A percentile compares a stretch with the other conserved stretches of the same genome.
phyloP scores from a whole-genome alignment of 176 grass and related monocot species.

The Typha latifolia region DNA sequence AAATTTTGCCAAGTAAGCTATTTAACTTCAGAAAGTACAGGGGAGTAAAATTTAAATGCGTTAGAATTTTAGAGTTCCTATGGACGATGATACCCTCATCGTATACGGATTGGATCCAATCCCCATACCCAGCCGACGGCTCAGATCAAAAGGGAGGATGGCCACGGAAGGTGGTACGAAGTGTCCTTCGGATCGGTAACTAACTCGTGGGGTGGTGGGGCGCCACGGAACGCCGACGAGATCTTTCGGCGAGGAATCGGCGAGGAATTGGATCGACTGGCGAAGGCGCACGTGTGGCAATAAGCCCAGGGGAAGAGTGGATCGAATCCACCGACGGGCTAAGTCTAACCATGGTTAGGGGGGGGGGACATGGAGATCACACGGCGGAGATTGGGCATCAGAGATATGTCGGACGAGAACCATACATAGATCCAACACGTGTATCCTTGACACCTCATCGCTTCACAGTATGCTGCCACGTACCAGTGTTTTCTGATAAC shows the following conservation, averaged over 20 bases:
- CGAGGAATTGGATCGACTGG: no score
- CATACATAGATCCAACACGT: neutral
- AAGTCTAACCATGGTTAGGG: no score
- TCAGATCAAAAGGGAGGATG: slow-evolving; percentile 3
- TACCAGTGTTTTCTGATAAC: neutral
- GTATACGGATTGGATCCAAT: neutral
- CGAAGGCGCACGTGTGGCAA: no score
- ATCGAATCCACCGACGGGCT: neutral
- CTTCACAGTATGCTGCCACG: neutral
- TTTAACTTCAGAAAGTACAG: no score
- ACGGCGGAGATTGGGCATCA: slow-evolving; percentile 2
- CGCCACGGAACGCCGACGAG: no score
- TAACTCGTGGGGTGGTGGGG: neutral
- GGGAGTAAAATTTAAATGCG: no score
- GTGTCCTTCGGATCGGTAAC: slow-evolving; percentile 5
- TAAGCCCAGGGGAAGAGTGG: neutral
- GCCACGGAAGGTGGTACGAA: slow-evolving; percentile 30
- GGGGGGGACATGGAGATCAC: neutral
- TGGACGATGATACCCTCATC: slow-evolving; percentile 17
- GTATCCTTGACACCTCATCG: neutral
- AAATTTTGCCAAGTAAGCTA: no score
- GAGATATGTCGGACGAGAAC: neutral
- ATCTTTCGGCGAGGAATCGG: no score
- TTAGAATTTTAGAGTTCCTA: no score
- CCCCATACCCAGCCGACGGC: neutral